These are phyloP conservation scores for Chrysosporium keratinophilum DNA, from an alignment of 2,329 filamentous ascomycete genomes.

Conservation along the genomic window DNA sequence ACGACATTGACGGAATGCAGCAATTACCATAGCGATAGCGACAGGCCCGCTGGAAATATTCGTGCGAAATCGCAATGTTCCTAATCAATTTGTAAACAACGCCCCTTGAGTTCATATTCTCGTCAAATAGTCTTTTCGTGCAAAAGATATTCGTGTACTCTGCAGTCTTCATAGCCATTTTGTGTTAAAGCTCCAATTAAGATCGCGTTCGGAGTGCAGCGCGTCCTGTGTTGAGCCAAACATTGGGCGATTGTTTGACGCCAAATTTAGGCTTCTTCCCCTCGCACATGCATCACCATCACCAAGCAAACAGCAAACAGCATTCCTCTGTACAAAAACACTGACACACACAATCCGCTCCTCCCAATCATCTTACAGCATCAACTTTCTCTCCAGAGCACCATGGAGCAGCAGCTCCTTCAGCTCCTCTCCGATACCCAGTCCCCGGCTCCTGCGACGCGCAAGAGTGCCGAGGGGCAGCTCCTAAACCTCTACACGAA, in stretches of 20 bases:
- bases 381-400: conserved; percentile 16
- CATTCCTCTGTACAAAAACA: not conserved
- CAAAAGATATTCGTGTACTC: no score
- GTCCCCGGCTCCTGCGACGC: conserved; percentile 60
- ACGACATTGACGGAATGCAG: no score
- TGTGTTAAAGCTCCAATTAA: no score
- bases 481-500: conserved; percentile 60
- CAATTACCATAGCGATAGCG: no score
- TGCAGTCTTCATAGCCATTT: no score
- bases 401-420: conserved; percentile 88
- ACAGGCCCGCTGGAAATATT: no score
- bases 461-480: conserved; percentile 78
- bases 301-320: not conserved
- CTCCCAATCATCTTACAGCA: not conserved
- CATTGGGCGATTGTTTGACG: not conserved
- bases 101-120: no score
- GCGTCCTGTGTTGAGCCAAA: no score
- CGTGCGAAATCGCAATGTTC: no score
- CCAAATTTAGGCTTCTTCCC: not conserved
- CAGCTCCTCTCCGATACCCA: conserved; percentile 81
- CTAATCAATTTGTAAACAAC: no score
- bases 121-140: no score
- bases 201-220: no score
- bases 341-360: not conserved
- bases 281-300: not conserved